A percentile compares a stretch with the other conserved stretches of the same genome.
Evolutionary conservation across 345 rosid species (phyloP).

Genomic region (Salix arbutifolia): DNA sequence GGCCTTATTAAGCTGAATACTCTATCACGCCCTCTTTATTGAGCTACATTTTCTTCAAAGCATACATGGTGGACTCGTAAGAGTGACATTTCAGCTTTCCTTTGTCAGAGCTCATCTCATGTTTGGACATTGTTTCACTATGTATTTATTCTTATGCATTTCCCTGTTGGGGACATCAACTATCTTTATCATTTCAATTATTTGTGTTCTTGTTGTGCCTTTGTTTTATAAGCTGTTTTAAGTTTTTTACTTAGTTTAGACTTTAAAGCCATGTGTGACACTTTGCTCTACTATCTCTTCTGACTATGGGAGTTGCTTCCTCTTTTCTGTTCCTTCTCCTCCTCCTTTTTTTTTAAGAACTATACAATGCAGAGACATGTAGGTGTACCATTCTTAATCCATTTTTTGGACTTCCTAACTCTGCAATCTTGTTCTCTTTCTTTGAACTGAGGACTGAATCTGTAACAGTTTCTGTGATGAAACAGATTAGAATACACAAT

Average conservation of each 20-base stretch:
- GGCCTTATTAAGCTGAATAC: neutral
- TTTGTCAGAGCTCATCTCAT: neutral
- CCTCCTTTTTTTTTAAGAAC: neutral
- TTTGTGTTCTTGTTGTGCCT: neutral
- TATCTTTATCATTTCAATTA: neutral
- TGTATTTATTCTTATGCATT: neutral
- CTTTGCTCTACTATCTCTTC: neutral
- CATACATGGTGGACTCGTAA: neutral
- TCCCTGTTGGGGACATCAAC: neutral
- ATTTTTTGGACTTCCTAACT: neutral
- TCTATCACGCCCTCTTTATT: neutral
- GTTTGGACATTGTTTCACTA: neutral
- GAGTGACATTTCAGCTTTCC: neutral
- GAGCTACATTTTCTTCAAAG: neutral
- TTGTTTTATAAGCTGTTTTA: neutral
- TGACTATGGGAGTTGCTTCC: neutral
- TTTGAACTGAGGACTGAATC: constrained; percentile 6
- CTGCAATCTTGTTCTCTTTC: neutral
- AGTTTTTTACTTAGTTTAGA: neutral
- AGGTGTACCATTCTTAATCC: constrained; percentile 8
- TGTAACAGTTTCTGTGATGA: constrained; percentile 16
- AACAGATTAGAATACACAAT: constrained; percentile 64
- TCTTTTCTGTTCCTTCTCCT: neutral
- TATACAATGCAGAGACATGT: neutral
- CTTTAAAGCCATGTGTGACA: neutral